A percentile compares a stretch with the other conserved stretches of the same genome.
These are phyloP conservation scores for Pseudogymnoascus sp. DNA, from an alignment of 2,329 filamentous ascomycete genomes.

Conservation along the genomic window DNA sequence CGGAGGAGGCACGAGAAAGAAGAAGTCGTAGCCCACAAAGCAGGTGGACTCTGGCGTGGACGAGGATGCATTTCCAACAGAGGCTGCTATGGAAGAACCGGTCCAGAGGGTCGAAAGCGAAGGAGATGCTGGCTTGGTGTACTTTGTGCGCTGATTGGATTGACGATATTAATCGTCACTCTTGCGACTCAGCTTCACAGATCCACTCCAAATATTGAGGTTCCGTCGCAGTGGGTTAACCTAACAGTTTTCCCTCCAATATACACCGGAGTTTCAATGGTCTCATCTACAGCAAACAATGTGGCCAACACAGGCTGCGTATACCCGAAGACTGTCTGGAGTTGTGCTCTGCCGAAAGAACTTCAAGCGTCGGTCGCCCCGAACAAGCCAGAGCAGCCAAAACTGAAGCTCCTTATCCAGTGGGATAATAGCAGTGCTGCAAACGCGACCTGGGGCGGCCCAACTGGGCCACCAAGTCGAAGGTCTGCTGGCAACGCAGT, in stretches of 20 bases:
- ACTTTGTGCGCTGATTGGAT: conserved; percentile 39
- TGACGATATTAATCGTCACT: conserved; percentile 49
- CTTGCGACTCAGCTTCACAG: conserved; percentile 48
- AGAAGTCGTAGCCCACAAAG: conserved; percentile 47
- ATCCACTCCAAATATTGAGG: conserved; percentile 28
- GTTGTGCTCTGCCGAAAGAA: conserved; percentile 74
- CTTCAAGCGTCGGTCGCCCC: conserved; percentile 55
- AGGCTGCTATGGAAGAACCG: conserved; percentile 57
- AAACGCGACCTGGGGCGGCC: conserved; percentile 34
- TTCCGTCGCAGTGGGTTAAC: conserved; percentile 63
- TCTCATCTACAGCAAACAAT: conserved; percentile 63
- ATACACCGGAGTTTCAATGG: conserved; percentile 71
- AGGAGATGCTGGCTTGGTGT: conserved; percentile 51
- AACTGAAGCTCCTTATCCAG: conserved; percentile 72
- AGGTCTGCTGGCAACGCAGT: conserved; percentile 23
- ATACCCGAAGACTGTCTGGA: conserved; percentile 68
- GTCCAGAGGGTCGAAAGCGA: conserved; percentile 54
- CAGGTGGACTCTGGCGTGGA: conserved; percentile 56
- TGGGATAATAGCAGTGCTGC: conserved; percentile 50
- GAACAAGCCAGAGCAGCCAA: conserved; percentile 60
- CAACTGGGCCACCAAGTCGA: conserved; percentile 21
- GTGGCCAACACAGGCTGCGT: conserved; percentile 61
- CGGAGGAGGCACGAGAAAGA: conserved; percentile 56
- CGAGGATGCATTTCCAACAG: conserved; percentile 51
- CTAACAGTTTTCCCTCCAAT: conserved; percentile 80